Evolutionary conservation across 106 monocot genomes (phyloP).

Genomic region (Dendrobium nobile): DNA sequence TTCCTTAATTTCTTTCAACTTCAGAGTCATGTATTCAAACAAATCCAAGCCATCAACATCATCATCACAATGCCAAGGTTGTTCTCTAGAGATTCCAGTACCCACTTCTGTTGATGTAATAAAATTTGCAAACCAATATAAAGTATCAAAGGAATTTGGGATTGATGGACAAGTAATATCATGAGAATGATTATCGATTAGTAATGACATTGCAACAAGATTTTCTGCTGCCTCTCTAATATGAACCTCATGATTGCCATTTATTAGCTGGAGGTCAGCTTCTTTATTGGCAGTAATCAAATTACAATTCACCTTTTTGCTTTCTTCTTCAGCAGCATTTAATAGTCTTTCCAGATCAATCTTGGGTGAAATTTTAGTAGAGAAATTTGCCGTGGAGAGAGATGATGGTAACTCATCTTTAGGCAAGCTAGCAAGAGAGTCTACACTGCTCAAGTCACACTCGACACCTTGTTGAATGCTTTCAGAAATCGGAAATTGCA

Average conservation of each 20-base stretch:
- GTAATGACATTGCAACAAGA: slow-evolving; percentile 28
- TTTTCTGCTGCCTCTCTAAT: slow-evolving; percentile 41
- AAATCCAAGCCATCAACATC: slow-evolving; percentile 25
- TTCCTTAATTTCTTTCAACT: slow-evolving; percentile 35
- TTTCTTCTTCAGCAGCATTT: neutral
- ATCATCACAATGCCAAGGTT: neutral
- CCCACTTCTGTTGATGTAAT: slow-evolving; percentile 4
- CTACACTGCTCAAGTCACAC: too few relatives aligned
- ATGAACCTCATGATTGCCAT: slow-evolving; percentile 7
- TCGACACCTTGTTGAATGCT: too few relatives aligned
- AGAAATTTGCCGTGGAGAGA: neutral
- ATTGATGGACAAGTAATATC: too few relatives aligned
- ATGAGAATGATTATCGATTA: too few relatives aligned
- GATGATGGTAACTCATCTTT: neutral
- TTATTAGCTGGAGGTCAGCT: slow-evolving; percentile 3
- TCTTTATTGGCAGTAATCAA: too few relatives aligned
- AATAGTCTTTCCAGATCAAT: neutral
- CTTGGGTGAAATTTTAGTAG: neutral
- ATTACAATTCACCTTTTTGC: neutral
- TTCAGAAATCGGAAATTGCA: neutral
- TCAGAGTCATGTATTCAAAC: slow-evolving; percentile 32
- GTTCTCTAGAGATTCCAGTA: neutral
- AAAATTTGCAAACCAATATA: slow-evolving; percentile 36
- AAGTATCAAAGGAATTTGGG: slow-evolving; percentile 14
- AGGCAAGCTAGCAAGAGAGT: too few relatives aligned